Evolutionary conservation across 2,329 filamentous ascomycete genomes (phyloP), one percentile per base, ranked within the genome.

Genomic region (Xylaria sp.): DNA sequence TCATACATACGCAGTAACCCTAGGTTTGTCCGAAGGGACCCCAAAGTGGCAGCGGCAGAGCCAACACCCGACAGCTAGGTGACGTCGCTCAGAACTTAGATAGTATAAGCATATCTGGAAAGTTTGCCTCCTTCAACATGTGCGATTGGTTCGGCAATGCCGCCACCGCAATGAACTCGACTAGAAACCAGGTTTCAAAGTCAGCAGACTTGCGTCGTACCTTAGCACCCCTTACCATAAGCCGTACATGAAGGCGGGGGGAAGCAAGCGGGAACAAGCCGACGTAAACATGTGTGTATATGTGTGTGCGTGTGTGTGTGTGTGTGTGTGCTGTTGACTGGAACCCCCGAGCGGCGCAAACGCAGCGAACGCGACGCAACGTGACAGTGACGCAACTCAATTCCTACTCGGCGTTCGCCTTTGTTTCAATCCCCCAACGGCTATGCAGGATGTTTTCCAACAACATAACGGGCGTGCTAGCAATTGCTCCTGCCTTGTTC

Each of bases 371-470:
- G 13, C 31, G 57, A 43, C 54, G 38, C 43, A 44, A 46, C 54
- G 49, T 51, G 40, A 63, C 52, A 47, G 49, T 51, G 40, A 63
- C 52, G 52, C 40, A 58, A 31, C 35, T 44, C 40, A 46, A 47
- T 55, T 55, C 62, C 58, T 58, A 25, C 59, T 52, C 62, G 58
- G 62, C 55, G 8, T 55, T 64, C 62, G 62, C 62, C 62, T 64
- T 33, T 62, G 62, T 62, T 62, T 62, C 58, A 44, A 58, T 54
- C 48, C 62, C 15, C 58, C 54, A 62, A 58, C 54, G 44, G 25
- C 11, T 29, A 54, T 57, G 60, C 47, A 35, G 13, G 41, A 13
- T 38, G 38, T 8, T 48, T 23, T 47, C 53, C 33, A 57, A 40
- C 33, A 41, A 43, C 21, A 25, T 23, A 23, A 40, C 1, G 7